Evolutionary conservation across 495 filamentous ascomycete genomes (phyloP).

Genomic region (Podospora bellae-mahoneyi): DNA sequence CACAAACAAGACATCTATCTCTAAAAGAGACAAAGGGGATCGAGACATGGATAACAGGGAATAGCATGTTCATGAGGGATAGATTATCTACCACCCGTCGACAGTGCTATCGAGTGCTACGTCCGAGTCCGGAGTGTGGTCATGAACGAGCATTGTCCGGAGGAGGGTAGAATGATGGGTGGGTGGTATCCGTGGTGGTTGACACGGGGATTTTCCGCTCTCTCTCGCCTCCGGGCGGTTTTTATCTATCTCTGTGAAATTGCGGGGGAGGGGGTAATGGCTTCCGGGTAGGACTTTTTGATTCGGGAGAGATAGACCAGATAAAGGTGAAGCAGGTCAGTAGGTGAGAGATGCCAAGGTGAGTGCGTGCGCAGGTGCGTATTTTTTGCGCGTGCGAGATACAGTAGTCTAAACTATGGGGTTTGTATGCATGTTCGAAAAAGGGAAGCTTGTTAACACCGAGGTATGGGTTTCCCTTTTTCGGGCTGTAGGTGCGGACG

Average conservation of each 20-base stretch:
- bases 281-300: not conserved
- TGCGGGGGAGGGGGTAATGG: not conserved
- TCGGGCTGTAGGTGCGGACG: not conserved
- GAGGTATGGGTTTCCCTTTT: not conserved
- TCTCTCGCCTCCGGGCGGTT: not conserved
- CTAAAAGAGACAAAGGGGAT: not conserved
- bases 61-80: not conserved
- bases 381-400: not conserved
- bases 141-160: not conserved
- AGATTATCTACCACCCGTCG: not conserved
- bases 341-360: not conserved
- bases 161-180: not conserved
- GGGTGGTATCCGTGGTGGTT: not conserved
- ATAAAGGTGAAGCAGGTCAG: not conserved
- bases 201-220: not conserved
- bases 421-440: not conserved
- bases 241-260: not conserved
- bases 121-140: not conserved
- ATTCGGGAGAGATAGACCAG: not conserved
- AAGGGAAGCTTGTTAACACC: not conserved
- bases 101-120: not conserved
- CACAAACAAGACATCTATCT: not conserved
- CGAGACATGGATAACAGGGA: too few species aligned
- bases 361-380: slow-evolving; percentile 1
- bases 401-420: not conserved